These are phyloP conservation scores for Suillus variegatus DNA, from an alignment of 768 basidiomycete genomes.

Conservation along the genomic window DNA sequence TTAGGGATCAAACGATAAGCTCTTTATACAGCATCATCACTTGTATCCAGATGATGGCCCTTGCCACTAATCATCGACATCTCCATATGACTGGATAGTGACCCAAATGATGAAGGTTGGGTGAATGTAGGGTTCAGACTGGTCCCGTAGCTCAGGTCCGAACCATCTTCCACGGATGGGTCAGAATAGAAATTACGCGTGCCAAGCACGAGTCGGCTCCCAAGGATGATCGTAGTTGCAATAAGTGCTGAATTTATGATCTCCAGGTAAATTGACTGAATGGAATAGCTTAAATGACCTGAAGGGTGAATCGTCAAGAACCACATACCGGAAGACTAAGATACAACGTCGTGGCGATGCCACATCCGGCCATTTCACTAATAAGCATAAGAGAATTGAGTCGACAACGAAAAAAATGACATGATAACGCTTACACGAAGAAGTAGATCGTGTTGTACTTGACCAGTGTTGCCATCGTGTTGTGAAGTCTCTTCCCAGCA, in stretches of 20 bases:
- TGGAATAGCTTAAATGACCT: not conserved
- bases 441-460: conserved; percentile 12
- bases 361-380: conserved; percentile 9
- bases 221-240: conserved; percentile 7
- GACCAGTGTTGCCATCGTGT: conserved; percentile 7
- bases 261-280: conserved; percentile 9
- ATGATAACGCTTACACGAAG: conserved; percentile 8
- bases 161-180: not conserved
- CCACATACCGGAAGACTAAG: conserved; percentile 11
- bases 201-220: conserved; percentile 10
- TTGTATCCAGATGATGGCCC: not conserved
- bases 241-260: conserved; percentile 10
- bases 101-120: not conserved
- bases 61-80: not conserved
- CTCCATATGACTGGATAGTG: not conserved
- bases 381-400: not conserved
- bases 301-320: not conserved
- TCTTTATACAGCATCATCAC: not conserved
- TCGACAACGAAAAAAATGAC: not conserved
- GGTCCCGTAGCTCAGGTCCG: not conserved
- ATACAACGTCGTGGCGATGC: conserved; percentile 9
- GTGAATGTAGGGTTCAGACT: not conserved
- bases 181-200: conserved; percentile 13
- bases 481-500: conserved; percentile 7
- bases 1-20: not conserved